Percentiles rank a stretch among this genome's conserved stretches.
Conservation (phyloP, 2,329 filamentous ascomycete genomes). For the Penicillium crustosum region DNA sequence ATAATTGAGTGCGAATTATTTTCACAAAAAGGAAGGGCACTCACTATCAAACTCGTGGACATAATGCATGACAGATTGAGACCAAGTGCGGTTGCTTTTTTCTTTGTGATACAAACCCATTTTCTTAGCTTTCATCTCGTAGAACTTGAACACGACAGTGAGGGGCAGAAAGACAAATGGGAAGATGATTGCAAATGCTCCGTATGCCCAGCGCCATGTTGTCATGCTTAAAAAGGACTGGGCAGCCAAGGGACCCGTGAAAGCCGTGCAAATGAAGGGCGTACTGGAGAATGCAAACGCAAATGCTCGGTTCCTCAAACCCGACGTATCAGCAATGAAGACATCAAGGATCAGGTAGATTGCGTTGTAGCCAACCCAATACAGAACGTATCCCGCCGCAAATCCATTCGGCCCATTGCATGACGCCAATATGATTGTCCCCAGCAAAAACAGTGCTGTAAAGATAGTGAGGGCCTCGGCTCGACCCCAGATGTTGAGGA, state of each 20-base stretch:
- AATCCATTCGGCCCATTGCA: no score
- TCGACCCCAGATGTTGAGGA: constrained; percentile 63
- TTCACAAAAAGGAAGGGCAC: no score
- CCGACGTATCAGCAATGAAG: constrained; percentile 63
- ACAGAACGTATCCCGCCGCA: constrained; percentile 60
- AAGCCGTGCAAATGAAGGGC: constrained; percentile 62
- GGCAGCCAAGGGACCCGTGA: constrained; percentile 55
- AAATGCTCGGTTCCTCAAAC: constrained; percentile 60
- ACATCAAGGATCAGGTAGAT: constrained; percentile 58
- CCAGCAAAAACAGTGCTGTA: constrained; percentile 47
- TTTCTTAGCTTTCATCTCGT: no score
- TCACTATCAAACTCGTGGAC: no score
- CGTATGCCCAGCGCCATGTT: constrained; percentile 43
- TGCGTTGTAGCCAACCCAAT: constrained; percentile 58
- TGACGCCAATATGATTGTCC: no score
- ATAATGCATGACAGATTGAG: no score
- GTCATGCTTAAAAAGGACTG: constrained; percentile 50
- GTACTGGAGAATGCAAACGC: constrained; percentile 60
- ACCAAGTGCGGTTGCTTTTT: no score
- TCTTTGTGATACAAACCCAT: no score
- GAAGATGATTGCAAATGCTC: constrained; percentile 22
- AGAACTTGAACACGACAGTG: no score
- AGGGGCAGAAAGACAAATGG: no score
- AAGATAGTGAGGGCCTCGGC: constrained; percentile 57
- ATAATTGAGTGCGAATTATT: no score